Evolutionary conservation across 805 yeast species (phyloP).

Genomic region (Yamadazyma ubonensis): DNA sequence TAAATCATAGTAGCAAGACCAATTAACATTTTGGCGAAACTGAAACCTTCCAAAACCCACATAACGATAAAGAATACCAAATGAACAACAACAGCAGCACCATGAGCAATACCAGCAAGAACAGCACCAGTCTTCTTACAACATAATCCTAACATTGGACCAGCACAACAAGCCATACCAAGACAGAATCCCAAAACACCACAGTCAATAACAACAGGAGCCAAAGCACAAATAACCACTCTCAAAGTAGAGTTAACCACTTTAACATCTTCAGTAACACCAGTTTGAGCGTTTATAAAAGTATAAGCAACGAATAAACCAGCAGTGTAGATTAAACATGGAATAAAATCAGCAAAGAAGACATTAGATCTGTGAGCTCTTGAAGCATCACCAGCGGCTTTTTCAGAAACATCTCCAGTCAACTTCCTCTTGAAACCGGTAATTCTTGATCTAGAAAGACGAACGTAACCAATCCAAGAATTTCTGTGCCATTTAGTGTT

Average conservation of each 20-base stretch:
- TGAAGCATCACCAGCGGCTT: slow-evolving; percentile 64
- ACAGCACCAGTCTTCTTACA: slow-evolving; percentile 97
- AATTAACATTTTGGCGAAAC: slow-evolving; percentile 78
- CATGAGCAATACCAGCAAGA: slow-evolving; percentile 94
- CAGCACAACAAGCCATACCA: slow-evolving; percentile 92
- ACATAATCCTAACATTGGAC: slow-evolving; percentile 91
- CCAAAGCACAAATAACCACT: slow-evolving; percentile 77
- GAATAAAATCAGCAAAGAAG: slow-evolving; percentile 73
- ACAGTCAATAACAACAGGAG: slow-evolving; percentile 86
- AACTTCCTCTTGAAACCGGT: slow-evolving; percentile 86
- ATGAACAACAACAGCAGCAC: slow-evolving; percentile 86
- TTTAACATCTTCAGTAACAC: slow-evolving; percentile 52
- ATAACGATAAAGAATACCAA: slow-evolving; percentile 85
- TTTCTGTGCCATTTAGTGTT: slow-evolving; percentile 85
- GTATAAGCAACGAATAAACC: slow-evolving; percentile 77
- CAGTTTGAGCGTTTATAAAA: slow-evolving; percentile 81
- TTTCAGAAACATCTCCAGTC: slow-evolving; percentile 66
- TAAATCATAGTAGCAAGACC: slow-evolving; percentile 84
- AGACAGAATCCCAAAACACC: slow-evolving; percentile 79
- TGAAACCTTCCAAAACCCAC: slow-evolving; percentile 97
- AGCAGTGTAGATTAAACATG: slow-evolving; percentile 69
- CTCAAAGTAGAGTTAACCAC: slow-evolving; percentile 70
- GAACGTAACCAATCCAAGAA: slow-evolving; percentile 84
- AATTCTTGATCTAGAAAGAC: slow-evolving; percentile 78
- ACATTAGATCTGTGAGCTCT: slow-evolving; percentile 79